Percentiles rank a stretch among this genome's conserved stretches.
phyloP scores from a whole-genome alignment of 179 eudicot genomes.

The Beta corolliflora region DNA sequence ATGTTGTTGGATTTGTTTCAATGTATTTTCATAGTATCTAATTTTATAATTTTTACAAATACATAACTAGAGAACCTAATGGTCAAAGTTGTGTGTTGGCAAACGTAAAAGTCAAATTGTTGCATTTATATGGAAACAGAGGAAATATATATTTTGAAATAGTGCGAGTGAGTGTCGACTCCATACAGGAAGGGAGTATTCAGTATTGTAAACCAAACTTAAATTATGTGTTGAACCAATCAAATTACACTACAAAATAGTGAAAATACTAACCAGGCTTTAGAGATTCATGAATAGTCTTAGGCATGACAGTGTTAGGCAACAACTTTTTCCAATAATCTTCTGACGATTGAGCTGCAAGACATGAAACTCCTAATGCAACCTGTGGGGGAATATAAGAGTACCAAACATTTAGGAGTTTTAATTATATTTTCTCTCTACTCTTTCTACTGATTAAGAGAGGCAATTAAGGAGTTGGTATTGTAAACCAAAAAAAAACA shows the following conservation, averaged over 20 bases:
- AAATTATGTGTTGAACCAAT: not conserved
- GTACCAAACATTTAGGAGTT: not conserved
- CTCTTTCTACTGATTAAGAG: not conserved
- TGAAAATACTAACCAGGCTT: conserved; percentile 34
- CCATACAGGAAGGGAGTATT: not conserved
- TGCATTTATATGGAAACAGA: no score
- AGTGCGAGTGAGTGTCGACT: no score
- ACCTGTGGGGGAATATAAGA: conserved; percentile 27
- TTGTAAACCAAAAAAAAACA: no score
- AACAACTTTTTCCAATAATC: conserved; percentile 59
- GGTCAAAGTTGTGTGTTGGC: no score
- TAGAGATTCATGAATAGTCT: conserved; percentile 44
- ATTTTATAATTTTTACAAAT: no score
- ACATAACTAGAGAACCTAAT: no score
- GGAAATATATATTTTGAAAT: no score
- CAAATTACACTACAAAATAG: not conserved
- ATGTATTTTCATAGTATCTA: no score
- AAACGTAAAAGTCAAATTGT: no score
- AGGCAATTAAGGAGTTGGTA: no score
- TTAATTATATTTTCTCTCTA: not conserved
- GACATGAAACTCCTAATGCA: conserved; percentile 34
- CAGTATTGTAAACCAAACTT: no score
- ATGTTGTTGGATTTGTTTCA: no score
- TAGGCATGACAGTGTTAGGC: conserved; percentile 70
- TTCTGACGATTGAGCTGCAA: conserved; percentile 46